Conservation (phyloP, 1,139 yeast genomes). For the Sugiyamaella grinbergsii region DNA sequence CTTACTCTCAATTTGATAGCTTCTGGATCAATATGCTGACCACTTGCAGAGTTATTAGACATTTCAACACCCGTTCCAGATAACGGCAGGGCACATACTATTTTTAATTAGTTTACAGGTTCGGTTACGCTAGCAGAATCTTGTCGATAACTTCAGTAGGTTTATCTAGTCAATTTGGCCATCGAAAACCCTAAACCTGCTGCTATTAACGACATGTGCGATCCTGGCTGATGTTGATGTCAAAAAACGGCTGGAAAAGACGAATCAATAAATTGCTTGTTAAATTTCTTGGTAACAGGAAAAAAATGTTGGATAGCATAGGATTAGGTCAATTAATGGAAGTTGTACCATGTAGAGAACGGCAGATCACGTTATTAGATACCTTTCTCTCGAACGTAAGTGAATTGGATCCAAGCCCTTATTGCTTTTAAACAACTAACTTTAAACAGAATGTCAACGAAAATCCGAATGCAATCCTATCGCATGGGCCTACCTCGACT, state of each 20-base stretch:
- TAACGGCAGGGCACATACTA: neutral
- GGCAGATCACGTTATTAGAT: conserved; percentile 32
- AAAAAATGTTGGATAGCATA: conserved; percentile 15
- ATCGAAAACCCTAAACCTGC: too few relatives aligned
- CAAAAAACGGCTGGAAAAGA: too few relatives aligned
- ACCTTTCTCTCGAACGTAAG: conserved; percentile 27
- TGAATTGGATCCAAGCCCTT: neutral
- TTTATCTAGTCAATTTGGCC: too few relatives aligned
- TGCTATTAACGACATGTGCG: too few relatives aligned
- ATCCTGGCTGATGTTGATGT: too few relatives aligned
- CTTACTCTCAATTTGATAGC: neutral
- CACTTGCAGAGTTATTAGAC: neutral
- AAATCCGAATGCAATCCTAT: conserved; percentile 36
- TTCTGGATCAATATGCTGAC: neutral
- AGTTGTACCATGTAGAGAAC: conserved; percentile 25
- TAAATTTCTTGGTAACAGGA: too few relatives aligned
- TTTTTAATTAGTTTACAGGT: neutral
- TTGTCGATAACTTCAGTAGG: too few relatives aligned
- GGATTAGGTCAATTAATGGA: conserved; percentile 4
- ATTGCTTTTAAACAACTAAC: conserved; percentile 4
- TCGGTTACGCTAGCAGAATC: too few relatives aligned
- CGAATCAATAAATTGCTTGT: too few relatives aligned
- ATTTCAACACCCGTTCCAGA: neutral
- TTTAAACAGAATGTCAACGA: conserved; percentile 14
- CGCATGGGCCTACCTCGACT: conserved; percentile 42